Conservation (phyloP, 208 protist species). For the Crithidia fasciculata region DNA sequence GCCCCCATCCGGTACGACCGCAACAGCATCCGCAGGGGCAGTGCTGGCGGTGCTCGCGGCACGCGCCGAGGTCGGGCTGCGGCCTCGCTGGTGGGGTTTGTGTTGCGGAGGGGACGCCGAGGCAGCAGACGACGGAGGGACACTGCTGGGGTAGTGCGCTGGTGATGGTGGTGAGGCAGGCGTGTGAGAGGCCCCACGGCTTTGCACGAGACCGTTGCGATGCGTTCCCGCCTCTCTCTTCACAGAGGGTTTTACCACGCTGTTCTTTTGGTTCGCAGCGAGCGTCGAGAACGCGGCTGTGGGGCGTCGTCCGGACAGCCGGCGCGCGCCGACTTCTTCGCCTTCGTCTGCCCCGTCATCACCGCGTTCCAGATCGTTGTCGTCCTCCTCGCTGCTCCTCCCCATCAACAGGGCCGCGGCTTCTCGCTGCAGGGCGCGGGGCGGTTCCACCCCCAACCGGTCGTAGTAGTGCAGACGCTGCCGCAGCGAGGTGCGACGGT, state of each 20-base stretch:
- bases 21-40: neutral
- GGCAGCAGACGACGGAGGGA: neutral
- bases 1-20: conserved; percentile 29
- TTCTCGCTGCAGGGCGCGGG: conserved; percentile 31
- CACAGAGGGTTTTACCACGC: neutral
- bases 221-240: neutral
- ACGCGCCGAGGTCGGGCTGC: neutral
- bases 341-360: neutral
- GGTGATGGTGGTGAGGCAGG: neutral
- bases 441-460: conserved; percentile 36
- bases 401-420: conserved; percentile 15
- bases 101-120: neutral
- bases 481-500: conserved; percentile 38
- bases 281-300: no score
- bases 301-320: no score
- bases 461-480: conserved; percentile 54
- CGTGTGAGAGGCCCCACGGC: conserved; percentile 12
- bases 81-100: neutral
- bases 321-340: neutral
- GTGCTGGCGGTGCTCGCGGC: neutral
- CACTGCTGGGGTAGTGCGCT: neutral
- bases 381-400: neutral
- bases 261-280: no score
- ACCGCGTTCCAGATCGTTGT: neutral
- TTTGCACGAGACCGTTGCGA: conserved; percentile 17